A percentile compares a stretch with the other conserved stretches of the same genome.
These are phyloP conservation scores for Fraxinus ornus DNA, from an alignment of 305 asterid genomes.

Conservation along the genomic window DNA sequence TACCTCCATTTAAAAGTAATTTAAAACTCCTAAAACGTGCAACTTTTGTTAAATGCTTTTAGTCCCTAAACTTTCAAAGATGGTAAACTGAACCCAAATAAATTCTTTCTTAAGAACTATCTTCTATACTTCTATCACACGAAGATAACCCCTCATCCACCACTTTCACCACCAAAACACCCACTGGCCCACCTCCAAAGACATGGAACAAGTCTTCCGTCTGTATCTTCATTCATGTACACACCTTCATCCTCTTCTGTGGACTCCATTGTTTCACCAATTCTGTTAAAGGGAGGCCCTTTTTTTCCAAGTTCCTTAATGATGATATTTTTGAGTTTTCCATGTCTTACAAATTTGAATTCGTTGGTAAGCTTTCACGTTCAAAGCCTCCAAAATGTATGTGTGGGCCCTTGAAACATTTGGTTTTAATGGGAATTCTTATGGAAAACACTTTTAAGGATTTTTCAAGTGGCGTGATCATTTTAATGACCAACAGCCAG, in stretches of 20 bases:
- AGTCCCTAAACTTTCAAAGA: background rate
- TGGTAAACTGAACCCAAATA: background rate
- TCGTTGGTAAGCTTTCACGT: background rate
- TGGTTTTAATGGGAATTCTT: background rate
- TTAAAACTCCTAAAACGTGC: background rate
- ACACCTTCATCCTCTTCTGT: background rate
- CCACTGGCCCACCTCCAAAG: background rate
- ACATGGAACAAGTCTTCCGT: background rate
- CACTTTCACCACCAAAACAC: background rate
- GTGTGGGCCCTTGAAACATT: background rate
- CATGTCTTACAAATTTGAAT: background rate
- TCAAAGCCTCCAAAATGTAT: background rate
- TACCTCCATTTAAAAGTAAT: background rate
- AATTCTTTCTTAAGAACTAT: too few relatives aligned
- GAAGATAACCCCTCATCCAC: background rate
- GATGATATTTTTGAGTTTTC: background rate
- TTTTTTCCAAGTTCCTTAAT: background rate
- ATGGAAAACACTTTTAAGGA: background rate
- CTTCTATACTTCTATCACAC: background rate
- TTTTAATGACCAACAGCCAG: background rate
- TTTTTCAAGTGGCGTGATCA: background rate
- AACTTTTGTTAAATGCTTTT: background rate
- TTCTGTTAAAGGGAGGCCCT: background rate
- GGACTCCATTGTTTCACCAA: background rate
- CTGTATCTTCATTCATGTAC: background rate